Evolutionary conservation across 768 basidiomycete species (phyloP), one percentile per base, ranked within the genome.

Genomic region (Boletellus sp.): DNA sequence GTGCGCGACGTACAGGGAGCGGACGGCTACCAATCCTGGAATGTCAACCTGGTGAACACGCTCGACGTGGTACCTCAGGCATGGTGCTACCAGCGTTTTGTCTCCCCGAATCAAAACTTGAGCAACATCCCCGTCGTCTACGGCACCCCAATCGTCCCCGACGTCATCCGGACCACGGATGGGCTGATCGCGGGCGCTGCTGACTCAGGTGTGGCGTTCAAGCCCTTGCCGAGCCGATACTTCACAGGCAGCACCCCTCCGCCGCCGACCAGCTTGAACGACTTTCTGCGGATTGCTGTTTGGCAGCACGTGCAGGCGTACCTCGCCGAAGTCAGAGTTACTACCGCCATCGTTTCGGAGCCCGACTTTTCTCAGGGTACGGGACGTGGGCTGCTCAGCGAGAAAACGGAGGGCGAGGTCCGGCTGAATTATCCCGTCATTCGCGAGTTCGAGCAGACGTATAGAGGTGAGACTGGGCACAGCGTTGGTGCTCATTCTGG

Each of bases 61-160:
- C 46, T 45, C 8, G 49, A 57, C 4, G 50, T 55, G 11, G 46
- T 51, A 9, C 49, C 55, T 26, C 53, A 51, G 20, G 49, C 53
- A 11, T 57, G 56, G 56, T 48, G 50, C 20, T 20, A 26, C 35
- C 33, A 44, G 17, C 13, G 19, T 7, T 1, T 4, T n/a, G 20
- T 24, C 41, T 48, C 53, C 15, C 47, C 50, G 1, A 32, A 17
- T 11, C 56, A 57, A 46, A 55, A 57, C 36, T 4, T 51, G 46
- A 16, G 34, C 15, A 57, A 57, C 24, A 48, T 57, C 3, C 50
- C 50, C 3, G 1, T 28, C 12, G 40, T 54, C 10, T 45, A 49
- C n/a, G 46, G 49, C 6, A 4, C 15, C 9, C 53, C 53, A 6
- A 34, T 48, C 8, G 16, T 47, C 20, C 38, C 46, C 6, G 31